Evolutionary conservation across 2,329 filamentous ascomycete genomes (phyloP), one percentile per base, ranked within the genome.

Genomic region (Ophiostoma perfectum): DNA sequence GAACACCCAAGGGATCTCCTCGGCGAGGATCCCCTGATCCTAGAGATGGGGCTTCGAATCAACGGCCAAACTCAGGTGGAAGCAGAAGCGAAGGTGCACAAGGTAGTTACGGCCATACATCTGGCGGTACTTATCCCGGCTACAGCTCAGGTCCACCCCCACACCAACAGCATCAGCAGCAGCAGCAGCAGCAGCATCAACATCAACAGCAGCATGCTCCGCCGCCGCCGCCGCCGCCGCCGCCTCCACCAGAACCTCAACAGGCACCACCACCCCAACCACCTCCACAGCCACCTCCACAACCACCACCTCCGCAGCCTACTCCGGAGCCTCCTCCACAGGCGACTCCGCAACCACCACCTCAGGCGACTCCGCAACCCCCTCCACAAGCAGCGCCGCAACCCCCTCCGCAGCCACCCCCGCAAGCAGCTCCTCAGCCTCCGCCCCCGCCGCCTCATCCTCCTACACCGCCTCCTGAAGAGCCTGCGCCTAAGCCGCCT

Each of bases 131-230:
- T 4, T 71, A 74, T 47, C 74, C 75, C 52, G 75, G 75, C 36
- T 80, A 76, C 70, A 65, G 44, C 62, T 69, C 68, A 16, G 70
- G 70, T 64, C 69, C 70, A 45, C 66, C 66, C n/a, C 65, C 70
- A 5, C 63, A 67, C 38, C 65, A 70, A 6, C 66, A 65, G 39
- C 68, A 69, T 63, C 66, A 70, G 62, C 71, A 69, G 67, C 70
- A 66, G 16, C 66, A 52, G 39, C 70, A 62, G 67, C 69, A 47
- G 14, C 47, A 52, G 8, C 49, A 55, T 8, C 49, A 55, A 18
- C 49, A 60, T 16, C 55, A 6, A 1, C 55, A 60, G 4, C 55
- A 60, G 12, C 18, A 60, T 39, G 12, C 36, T 41, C 64, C 67
- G 1, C 67, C 47, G 5, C 67, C 62, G 3, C 67, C 66, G 0